Percentiles rank a stretch among this genome's conserved stretches.
Evolutionary conservation across 2,329 filamentous ascomycete genomes (phyloP).

Genomic region (Pyricularia pennisetigena): DNA sequence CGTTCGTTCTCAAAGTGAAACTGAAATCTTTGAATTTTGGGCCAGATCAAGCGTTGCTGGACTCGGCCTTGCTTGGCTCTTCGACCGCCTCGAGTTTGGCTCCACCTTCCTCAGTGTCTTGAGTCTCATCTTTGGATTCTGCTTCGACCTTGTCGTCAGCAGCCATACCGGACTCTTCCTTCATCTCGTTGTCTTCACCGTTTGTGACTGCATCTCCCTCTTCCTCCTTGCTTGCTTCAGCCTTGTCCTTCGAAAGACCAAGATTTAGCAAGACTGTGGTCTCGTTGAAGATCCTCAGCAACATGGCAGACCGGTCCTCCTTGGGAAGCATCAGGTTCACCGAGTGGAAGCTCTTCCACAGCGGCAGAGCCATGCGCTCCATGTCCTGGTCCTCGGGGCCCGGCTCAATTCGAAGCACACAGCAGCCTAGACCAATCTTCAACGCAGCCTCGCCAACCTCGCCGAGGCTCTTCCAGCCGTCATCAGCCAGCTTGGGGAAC

Average conservation of each 20-base stretch:
- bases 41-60: not conserved
- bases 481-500: conserved; percentile 80
- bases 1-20: not conserved
- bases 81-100: conserved; percentile 8
- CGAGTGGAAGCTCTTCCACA: conserved; percentile 89
- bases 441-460: conserved; percentile 81
- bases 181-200: conserved; percentile 20
- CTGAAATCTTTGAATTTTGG: not conserved
- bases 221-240: conserved; percentile 25
- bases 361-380: conserved; percentile 78
- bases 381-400: conserved; percentile 47
- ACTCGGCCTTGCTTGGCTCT: conserved; percentile 6
- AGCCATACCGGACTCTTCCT: conserved; percentile 18
- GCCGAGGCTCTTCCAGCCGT: conserved; percentile 64
- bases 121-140: not conserved
- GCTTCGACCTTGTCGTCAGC: conserved; percentile 10
- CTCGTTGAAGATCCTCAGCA: conserved; percentile 85
- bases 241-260: conserved; percentile 40
- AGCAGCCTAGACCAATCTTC: conserved; percentile 82
- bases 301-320: conserved; percentile 87
- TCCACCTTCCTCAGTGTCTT: conserved; percentile 1
- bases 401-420: conserved; percentile 75
- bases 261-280: conserved; percentile 73
- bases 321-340: conserved; percentile 98
- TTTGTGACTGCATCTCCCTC: conserved; percentile 17